Conservation (phyloP, 2,329 filamentous ascomycete species). For the Chrysoporthe deuterocubensis region DNA sequence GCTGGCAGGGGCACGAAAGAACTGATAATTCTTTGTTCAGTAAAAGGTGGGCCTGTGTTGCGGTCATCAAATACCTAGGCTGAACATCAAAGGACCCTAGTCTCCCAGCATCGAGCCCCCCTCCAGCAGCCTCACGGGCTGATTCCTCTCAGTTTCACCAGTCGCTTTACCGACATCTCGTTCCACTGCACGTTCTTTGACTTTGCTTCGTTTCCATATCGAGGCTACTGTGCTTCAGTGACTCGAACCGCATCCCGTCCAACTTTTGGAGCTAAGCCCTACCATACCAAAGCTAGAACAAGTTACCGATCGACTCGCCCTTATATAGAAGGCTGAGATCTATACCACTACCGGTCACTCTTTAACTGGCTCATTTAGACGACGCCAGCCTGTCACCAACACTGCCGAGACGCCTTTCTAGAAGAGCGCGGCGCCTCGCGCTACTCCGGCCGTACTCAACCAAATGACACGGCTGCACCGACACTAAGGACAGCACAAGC, state of each 20-base stretch:
- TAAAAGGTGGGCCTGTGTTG: not conserved
- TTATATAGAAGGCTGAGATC: not conserved
- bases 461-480: constrained; percentile 11
- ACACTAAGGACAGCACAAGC: constrained; percentile 9
- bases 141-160: not conserved
- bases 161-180: not conserved
- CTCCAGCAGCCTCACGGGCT: not conserved
- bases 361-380: not conserved
- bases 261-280: not conserved
- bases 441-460: constrained; percentile 16
- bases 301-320: not conserved
- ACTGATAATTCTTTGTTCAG: not conserved
- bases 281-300: not conserved
- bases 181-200: not conserved
- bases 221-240: not conserved
- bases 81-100: constrained; percentile 2
- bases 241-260: not conserved
- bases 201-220: not conserved
- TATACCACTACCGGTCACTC: not conserved
- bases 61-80: not conserved
- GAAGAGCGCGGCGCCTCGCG: not conserved
- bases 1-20: not conserved
- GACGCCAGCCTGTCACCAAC: not conserved
- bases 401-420: not conserved
- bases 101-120: not conserved